Percentiles rank a stretch among this genome's conserved stretches.
Evolutionary conservation across 2,329 filamentous ascomycete species (phyloP).

Genomic region (Cladorrhinum sp.): DNA sequence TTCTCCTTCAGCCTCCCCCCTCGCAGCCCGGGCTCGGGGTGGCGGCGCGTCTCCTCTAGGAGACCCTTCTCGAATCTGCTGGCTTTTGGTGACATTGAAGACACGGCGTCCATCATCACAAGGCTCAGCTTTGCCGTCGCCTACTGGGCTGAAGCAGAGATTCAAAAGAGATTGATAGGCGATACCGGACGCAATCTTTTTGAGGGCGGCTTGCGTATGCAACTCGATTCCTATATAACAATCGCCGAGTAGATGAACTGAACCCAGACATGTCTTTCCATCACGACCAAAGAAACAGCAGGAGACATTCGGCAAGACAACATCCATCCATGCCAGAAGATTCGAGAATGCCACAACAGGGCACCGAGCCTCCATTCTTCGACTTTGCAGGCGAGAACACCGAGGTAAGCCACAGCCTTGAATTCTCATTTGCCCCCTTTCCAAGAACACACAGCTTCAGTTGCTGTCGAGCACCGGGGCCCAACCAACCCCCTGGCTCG

Average conservation of each 20-base stretch:
- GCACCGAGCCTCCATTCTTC: conserved; percentile 6
- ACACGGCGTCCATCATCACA: background rate
- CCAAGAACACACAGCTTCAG: background rate
- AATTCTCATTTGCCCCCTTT: conserved; percentile 1
- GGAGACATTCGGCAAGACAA: background rate
- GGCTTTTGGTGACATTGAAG: background rate
- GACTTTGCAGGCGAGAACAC: conserved; percentile 8
- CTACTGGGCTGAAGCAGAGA: conserved; percentile 4
- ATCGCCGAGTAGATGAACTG: background rate
- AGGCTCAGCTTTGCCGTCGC: background rate
- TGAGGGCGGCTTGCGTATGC: background rate
- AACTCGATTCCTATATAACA: conserved; percentile 5
- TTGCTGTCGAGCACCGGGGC: background rate
- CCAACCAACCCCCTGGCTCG: background rate
- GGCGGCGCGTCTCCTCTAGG: background rate
- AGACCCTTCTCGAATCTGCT: background rate
- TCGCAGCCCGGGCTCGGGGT: background rate
- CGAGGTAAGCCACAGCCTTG: conserved; percentile 14
- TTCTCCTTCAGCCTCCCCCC: background rate
- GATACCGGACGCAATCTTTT: background rate
- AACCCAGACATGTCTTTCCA: conserved; percentile 3
- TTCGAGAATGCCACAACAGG: background rate
- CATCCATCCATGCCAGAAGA: background rate
- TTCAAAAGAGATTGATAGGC: background rate
- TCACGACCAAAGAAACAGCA: background rate